Evolutionary conservation across 208 protist genomes (phyloP).

Genomic region (Trypanosoma avium): DNA sequence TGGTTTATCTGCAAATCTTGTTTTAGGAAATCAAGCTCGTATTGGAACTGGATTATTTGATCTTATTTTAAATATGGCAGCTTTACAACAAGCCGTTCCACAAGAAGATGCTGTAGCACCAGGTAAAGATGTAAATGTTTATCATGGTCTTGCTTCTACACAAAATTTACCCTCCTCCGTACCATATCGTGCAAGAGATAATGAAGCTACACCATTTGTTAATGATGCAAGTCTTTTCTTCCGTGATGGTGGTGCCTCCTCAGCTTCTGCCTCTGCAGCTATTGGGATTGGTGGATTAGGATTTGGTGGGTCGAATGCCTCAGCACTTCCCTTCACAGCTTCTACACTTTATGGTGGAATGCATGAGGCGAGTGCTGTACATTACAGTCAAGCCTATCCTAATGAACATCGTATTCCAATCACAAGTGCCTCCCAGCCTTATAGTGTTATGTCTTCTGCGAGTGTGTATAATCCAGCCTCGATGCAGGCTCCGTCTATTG

Average conservation of each 20-base stretch:
- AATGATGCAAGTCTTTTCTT: slow-evolving; percentile 62
- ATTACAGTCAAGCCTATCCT: slow-evolving; percentile 52
- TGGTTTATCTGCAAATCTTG: slow-evolving; percentile 98
- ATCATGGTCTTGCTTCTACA: slow-evolving; percentile 77
- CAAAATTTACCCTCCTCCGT: slow-evolving; percentile 34
- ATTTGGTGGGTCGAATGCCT: too few relatives aligned
- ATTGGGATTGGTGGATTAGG: too few relatives aligned
- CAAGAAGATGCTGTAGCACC: slow-evolving; percentile 79
- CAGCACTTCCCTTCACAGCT: slow-evolving; percentile 31
- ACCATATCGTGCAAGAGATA: slow-evolving; percentile 28
- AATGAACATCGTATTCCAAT: not conserved
- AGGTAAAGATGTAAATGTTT: slow-evolving; percentile 71
- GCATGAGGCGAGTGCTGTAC: slow-evolving; percentile 65
- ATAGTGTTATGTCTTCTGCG: slow-evolving; percentile 45
- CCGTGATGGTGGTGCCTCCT: slow-evolving; percentile 20
- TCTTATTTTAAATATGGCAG: slow-evolving; percentile 93
- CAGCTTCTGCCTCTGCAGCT: slow-evolving; percentile 13
- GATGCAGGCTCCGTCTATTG: slow-evolving; percentile 17
- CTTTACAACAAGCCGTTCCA: slow-evolving; percentile 82
- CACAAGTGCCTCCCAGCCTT: slow-evolving; percentile 22
- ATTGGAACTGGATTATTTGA: slow-evolving; percentile 98
- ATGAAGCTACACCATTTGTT: slow-evolving; percentile 67
- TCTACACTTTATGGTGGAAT: slow-evolving; percentile 47
- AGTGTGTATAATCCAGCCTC: slow-evolving; percentile 35
- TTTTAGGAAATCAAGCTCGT: slow-evolving; percentile 97